phyloP scores from a whole-genome alignment of 495 filamentous ascomycete species.

The Cenococcum geophilum region DNA sequence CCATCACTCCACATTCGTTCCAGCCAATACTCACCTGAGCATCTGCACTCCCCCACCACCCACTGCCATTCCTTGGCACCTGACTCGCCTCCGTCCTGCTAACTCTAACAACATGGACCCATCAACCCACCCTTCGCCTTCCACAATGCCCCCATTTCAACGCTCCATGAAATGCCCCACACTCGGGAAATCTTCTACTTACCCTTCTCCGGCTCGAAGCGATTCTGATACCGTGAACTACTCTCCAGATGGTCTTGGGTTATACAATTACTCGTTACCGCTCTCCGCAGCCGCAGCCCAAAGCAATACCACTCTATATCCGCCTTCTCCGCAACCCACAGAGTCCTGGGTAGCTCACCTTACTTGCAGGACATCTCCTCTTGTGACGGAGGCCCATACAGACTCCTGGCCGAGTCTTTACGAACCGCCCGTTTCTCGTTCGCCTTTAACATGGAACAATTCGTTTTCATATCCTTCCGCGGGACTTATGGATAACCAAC shows the following conservation, averaged over 20 bases:
- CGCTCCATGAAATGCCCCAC: constrained; percentile 19
- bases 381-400: constrained; percentile 21
- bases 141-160: constrained; percentile 27
- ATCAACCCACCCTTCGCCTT: constrained; percentile 21
- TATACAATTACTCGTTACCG: constrained; percentile 25
- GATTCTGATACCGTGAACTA: constrained; percentile 23
- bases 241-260: constrained; percentile 23
- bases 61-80: neutral
- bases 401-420: constrained; percentile 22
- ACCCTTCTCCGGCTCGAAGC: constrained; percentile 28
- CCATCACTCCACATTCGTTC: neutral
- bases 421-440: constrained; percentile 21
- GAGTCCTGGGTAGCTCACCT: constrained; percentile 23
- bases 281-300: constrained; percentile 8
- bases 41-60: neutral
- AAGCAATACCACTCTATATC: constrained; percentile 15
- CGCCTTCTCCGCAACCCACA: constrained; percentile 27
- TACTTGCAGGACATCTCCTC: constrained; percentile 15
- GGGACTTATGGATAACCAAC: neutral
- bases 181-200: constrained; percentile 21
- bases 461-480: neutral
- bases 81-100: neutral
- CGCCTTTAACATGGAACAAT: constrained; percentile 19
- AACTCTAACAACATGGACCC: constrained; percentile 14
- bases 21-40: neutral